These are phyloP conservation scores for Phytopythium montanum DNA, from an alignment of 352 stramenopile genomes.

Conservation along the genomic window DNA sequence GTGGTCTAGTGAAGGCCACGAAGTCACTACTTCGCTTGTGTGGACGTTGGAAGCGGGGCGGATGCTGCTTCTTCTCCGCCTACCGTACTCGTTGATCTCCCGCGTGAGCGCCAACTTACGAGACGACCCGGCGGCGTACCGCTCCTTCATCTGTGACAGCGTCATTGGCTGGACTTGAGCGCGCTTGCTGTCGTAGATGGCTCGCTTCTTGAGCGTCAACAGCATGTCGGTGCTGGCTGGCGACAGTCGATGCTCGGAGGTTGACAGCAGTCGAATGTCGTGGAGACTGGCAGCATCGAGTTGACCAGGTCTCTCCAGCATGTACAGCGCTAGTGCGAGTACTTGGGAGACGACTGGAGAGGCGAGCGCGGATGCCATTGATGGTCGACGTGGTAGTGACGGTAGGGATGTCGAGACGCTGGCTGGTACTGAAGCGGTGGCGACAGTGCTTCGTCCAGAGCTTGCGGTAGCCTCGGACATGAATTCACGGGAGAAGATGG, in stretches of 20 bases:
- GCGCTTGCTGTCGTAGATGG: conserved; percentile 26
- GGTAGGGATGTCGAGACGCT: neutral
- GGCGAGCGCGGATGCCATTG: conserved; percentile 9
- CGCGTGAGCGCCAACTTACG: conserved; percentile 1
- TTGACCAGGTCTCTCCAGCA: conserved; percentile 20
- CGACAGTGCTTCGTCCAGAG: neutral
- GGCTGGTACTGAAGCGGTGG: neutral
- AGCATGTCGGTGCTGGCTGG: conserved; percentile 10
- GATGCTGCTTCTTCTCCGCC: no score
- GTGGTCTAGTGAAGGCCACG: neutral
- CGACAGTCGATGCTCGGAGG: conserved; percentile 16
- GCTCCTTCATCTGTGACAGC: conserved; percentile 13
- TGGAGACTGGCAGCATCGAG: conserved; percentile 13
- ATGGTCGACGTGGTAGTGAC: neutral
- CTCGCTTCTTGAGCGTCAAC: conserved; percentile 10
- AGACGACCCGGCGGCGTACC: conserved; percentile 12
- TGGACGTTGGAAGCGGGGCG: neutral
- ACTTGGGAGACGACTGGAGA: conserved; percentile 9
- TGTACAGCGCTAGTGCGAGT: conserved; percentile 11
- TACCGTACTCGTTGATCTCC: neutral
- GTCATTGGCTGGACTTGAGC: conserved; percentile 1
- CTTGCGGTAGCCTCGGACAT: conserved; percentile 16
- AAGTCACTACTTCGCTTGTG: neutral
- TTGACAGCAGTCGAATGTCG: conserved; percentile 23
- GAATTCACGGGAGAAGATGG: conserved; percentile 15